Conservation (phyloP, 768 basidiomycete genomes). For the Atractiella rhizophila region DNA sequence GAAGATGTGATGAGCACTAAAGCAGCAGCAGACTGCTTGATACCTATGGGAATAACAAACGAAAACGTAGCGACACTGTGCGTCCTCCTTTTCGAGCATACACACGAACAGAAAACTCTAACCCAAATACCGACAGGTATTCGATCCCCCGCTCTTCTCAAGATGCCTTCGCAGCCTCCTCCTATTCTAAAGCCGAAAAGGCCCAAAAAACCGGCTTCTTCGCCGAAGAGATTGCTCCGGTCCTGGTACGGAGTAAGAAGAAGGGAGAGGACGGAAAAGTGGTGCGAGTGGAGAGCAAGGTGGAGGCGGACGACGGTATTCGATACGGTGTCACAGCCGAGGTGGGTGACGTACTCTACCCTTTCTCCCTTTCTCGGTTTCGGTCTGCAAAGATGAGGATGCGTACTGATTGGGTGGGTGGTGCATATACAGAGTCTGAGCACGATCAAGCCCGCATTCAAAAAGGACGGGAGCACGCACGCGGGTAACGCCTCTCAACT, state of each 20-base stretch:
- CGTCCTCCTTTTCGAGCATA: slow-evolving; percentile 22
- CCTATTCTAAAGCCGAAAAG: slow-evolving; percentile 57
- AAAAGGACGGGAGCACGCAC: slow-evolving; percentile 24
- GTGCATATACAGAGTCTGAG: too few species aligned
- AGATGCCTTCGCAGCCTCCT: slow-evolving; percentile 39
- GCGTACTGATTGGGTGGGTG: too few species aligned
- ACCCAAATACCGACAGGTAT: slow-evolving; percentile 19
- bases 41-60: slow-evolving; percentile 25
- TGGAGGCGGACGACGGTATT: slow-evolving; percentile 25
- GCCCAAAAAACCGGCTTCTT: slow-evolving; percentile 65
- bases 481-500: slow-evolving; percentile 27
- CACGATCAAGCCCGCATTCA: slow-evolving; percentile 27
- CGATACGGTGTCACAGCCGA: slow-evolving; percentile 25
- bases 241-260: slow-evolving; percentile 20
- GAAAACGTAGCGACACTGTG: slow-evolving; percentile 26
- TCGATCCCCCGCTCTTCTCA: background rate
- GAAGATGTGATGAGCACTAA: slow-evolving; percentile 17
- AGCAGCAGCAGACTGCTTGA: slow-evolving; percentile 23
- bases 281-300: too few species aligned
- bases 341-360: too few species aligned
- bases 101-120: too few species aligned
- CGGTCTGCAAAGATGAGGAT: too few species aligned
- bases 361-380: too few species aligned
- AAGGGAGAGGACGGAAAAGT: too few species aligned
- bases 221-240: slow-evolving; percentile 59